These are phyloP conservation scores for Aeminium ludgeri DNA, from an alignment of 495 filamentous ascomycete species.

Conservation along the genomic window DNA sequence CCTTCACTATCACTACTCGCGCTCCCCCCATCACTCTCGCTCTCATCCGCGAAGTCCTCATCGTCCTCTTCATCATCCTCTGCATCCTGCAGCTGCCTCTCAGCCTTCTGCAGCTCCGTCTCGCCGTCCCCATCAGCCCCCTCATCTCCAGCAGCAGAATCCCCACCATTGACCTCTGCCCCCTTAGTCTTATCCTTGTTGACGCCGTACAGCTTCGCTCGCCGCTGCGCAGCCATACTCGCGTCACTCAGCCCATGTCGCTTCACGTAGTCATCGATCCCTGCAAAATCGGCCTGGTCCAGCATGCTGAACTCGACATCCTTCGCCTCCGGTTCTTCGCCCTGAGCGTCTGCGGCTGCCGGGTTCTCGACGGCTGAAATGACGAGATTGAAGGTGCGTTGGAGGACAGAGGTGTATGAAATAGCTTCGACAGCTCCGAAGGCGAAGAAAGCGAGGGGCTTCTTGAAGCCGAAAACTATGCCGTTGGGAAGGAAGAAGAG, in stretches of 20 bases:
- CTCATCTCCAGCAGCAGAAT: slow-evolving; percentile 13
- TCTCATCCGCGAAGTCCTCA: slow-evolving; percentile 59
- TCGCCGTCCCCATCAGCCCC: slow-evolving; percentile 30
- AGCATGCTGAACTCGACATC: slow-evolving; percentile 29
- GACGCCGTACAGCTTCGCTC: slow-evolving; percentile 65
- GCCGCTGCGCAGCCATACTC: slow-evolving; percentile 73
- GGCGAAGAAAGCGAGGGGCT: slow-evolving; percentile 74
- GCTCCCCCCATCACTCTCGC: slow-evolving; percentile 37
- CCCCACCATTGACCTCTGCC: slow-evolving; percentile 19
- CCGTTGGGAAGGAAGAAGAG: slow-evolving; percentile 77
- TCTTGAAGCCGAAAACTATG: slow-evolving; percentile 90
- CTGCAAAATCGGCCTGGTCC: slow-evolving; percentile 33
- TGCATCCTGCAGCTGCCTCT: slow-evolving; percentile 42
- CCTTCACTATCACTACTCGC: slow-evolving; percentile 34
- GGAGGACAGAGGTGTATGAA: slow-evolving; percentile 77
- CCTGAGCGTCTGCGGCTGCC: slow-evolving; percentile 16
- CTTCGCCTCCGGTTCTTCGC: slow-evolving; percentile 7
- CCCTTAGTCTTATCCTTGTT: slow-evolving; percentile 41
- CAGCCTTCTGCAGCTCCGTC: slow-evolving; percentile 49
- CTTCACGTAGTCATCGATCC: slow-evolving; percentile 73
- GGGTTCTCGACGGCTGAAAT: slow-evolving; percentile 29
- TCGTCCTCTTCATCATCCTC: slow-evolving; percentile 85
- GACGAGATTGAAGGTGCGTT: slow-evolving; percentile 85
- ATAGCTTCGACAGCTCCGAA: slow-evolving; percentile 63
- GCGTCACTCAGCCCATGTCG: slow-evolving; percentile 71